phyloP scores from a whole-genome alignment of 345 rosid genomes.

The Aurinia saxatilis region DNA sequence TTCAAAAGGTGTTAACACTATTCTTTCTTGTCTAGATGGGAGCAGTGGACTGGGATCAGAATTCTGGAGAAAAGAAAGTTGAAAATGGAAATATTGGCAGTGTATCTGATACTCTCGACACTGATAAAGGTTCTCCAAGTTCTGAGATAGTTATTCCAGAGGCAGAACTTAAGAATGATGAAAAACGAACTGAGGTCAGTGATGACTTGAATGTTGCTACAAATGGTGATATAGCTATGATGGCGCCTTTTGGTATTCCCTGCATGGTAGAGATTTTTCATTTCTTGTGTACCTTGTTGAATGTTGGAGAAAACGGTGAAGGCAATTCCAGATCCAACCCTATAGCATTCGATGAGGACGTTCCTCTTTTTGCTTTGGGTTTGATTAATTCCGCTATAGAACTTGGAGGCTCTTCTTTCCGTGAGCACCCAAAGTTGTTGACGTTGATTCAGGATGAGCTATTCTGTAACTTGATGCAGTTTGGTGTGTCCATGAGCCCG shows the following conservation, averaged over 20 bases:
- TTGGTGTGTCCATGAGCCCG: constrained; percentile 75
- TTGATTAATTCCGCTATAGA: constrained; percentile 67
- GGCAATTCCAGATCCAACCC: constrained; percentile 51
- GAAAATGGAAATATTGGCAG: constrained; percentile 38
- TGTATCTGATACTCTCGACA: constrained; percentile 30
- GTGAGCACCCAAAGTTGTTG: constrained; percentile 49
- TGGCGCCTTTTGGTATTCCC: constrained; percentile 60
- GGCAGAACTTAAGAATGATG: constrained; percentile 25
- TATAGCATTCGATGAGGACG: constrained; percentile 71
- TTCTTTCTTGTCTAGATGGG: constrained; percentile 35
- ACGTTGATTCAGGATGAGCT: constrained; percentile 58
- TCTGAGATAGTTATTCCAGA: constrained; percentile 20
- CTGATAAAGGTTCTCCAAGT: constrained; percentile 23
- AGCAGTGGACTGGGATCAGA: constrained; percentile 29
- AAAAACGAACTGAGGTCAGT: constrained; percentile 22
- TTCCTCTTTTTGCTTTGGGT: constrained; percentile 70
- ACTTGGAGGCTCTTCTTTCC: constrained; percentile 49
- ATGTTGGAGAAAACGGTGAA: constrained; percentile 45
- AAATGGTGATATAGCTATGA: constrained; percentile 38
- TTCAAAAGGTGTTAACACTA: constrained; percentile 11
- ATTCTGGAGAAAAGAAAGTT: constrained; percentile 30
- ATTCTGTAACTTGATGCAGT: constrained; percentile 64
- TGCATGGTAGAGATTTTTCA: constrained; percentile 76
- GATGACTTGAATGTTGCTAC: constrained; percentile 32
- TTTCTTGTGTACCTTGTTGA: constrained; percentile 60